Evolutionary conservation across 2,329 filamentous ascomycete species (phyloP), one percentile per base, ranked within the genome.

Genomic region (Myriosclerotinia curreyana): DNA sequence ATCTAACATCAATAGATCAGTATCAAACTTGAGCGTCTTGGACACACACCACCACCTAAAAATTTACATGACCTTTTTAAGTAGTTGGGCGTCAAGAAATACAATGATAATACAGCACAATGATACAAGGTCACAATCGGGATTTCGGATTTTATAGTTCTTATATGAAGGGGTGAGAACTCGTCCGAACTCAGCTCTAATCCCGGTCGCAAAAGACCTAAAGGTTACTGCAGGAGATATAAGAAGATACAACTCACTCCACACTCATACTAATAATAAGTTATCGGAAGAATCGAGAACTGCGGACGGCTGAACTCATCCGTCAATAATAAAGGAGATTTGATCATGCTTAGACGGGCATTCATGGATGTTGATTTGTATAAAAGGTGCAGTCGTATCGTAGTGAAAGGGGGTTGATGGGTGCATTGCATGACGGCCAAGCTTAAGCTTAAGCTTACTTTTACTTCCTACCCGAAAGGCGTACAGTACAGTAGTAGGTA

Each of bases 231-330:
- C 25, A 56, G 25, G 17, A 46, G n/a, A 44, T 48, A 48, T 48
- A n/a, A n/a, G 55, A 36, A 31, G n/a, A 48, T n/a, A n/a, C n/a
- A n/a, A n/a, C n/a, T n/a, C n/a, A n/a, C n/a, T n/a, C n/a, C n/a
- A n/a, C n/a, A n/a, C n/a, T n/a, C n/a, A n/a, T n/a, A n/a, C 55
- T 59, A 59, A 25, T 20, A 59, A 48, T 48, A 59, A 59, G 42
- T 11, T 8, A 25, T 48, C 42, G 55, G 55, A 59, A 59, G 42
- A 59, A 49, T 48, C 42, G n/a, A 48, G 38, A 58, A n/a, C 20
- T 34, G 42, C 7, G n/a, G n/a, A 48, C 44, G 42, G 55, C 55
- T 59, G n/a, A 17, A 59, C 48, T 6, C 42, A 58, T 56, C 38
- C 25, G 53, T 31, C 28, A 5, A 31, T 31, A 11, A 48, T 48